phyloP scores from a whole-genome alignment of 257 asterid genomes.

The Euphrasia confusa region DNA sequence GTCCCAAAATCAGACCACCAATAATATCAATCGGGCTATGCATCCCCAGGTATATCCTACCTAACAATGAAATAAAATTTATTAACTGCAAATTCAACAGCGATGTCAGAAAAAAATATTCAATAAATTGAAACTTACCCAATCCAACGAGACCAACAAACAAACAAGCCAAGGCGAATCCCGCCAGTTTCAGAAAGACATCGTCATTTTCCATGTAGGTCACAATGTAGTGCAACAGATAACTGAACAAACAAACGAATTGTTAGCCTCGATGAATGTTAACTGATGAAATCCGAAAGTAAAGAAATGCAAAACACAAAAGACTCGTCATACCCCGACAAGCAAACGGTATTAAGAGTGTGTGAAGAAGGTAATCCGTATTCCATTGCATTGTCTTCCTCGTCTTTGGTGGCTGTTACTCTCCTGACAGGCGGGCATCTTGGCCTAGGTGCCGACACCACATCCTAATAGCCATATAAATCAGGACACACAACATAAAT shows the following conservation, averaged over 20 bases:
- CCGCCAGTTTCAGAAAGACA: constrained; percentile 32
- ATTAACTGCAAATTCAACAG: constrained; percentile 11
- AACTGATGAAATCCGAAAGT: neutral
- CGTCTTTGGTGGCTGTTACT: constrained; percentile 75
- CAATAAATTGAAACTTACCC: constrained; percentile 42
- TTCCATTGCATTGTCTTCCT: constrained; percentile 86
- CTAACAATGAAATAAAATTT: constrained; percentile 33
- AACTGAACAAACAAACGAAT: constrained; percentile 41
- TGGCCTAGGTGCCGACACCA: constrained; percentile 89
- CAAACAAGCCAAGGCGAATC: constrained; percentile 45
- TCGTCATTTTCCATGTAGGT: constrained; percentile 38
- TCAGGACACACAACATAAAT: neutral
- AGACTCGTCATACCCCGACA: constrained; percentile 61
- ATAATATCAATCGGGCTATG: constrained; percentile 82
- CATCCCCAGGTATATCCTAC: constrained; percentile 95
- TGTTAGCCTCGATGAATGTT: neutral
- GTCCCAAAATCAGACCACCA: constrained; percentile 70
- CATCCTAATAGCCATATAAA: constrained; percentile 51
- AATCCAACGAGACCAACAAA: constrained; percentile 65
- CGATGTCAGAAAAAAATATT: constrained; percentile 18
- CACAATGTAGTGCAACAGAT: constrained; percentile 62
- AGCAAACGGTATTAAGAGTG: constrained; percentile 92
- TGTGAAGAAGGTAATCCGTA: constrained; percentile 93
- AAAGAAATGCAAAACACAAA: constrained; percentile 1
- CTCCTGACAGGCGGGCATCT: constrained; percentile 71